Base-by-base conservation (phyloP, 257 asterid species). In the Ballota nigra region DNA sequence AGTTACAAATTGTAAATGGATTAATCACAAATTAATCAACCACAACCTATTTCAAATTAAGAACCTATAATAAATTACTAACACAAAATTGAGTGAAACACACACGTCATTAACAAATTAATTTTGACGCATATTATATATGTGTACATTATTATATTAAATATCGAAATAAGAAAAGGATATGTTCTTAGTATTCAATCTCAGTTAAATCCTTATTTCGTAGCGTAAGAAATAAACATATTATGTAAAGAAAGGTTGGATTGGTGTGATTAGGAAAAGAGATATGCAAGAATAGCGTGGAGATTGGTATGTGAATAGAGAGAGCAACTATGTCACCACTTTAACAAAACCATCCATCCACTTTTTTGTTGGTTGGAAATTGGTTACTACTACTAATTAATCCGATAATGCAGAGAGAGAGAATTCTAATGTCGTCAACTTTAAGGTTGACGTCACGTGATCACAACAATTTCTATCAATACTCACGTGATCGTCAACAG, bases 381-480 rank as follows among this genome's bases (percentile, higher is more conserved):
- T 43, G 52, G 52, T 4, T 43, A 13, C 23, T 52, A 29, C n/a
- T n/a, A 29, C 7, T 33, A 80, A 38, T 70, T 28, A 63, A 76
- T 72, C 31, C 33, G 24, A 63, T 38, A 61, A 75, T 15, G 57
- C 41, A 6, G 57, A 36, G 38, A 33, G 5, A 29, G 9, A 6
- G 55, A 63, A 58, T 73, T 63, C 16, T 12, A 20, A 15, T 75
- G 56, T 49, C 63, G 63, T 45, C 53, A 74, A 65, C 31, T 67
- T 68, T 67, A 63, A 62, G 79, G 68, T 68, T 23, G 71, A 45
- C 1, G 68, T n/a, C 83, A 68, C 78, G 75, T 82, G 83, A 82
- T 6, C 76, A 58, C 12, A 57, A 31, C n/a, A 13, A 43, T 43
- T 43, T 43, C 52, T 19, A 43, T 15, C 59, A 24, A 23, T 33